These are phyloP conservation scores for Dendrobium officinale DNA, from an alignment of 106 monocot species.

Conservation along the genomic window DNA sequence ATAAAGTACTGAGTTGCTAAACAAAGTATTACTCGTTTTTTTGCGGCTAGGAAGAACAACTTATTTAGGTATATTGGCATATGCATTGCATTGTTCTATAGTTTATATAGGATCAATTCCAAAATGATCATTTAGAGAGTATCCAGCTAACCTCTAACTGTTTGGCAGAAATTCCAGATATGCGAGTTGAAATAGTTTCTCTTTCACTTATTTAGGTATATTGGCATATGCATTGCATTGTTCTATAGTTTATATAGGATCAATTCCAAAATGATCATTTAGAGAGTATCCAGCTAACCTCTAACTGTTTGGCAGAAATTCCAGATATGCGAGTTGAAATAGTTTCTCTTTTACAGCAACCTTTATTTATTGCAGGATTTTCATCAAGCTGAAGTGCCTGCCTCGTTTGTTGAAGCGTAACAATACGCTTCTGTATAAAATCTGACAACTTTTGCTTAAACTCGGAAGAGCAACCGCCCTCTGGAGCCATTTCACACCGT, in stretches of 20 bases:
- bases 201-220: slow-evolving; percentile 6
- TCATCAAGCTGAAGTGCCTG: slow-evolving; percentile 45
- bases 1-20: neutral
- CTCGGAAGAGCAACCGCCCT: slow-evolving; percentile 56
- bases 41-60: neutral
- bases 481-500: slow-evolving; percentile 41
- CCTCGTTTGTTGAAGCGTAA: slow-evolving; percentile 39
- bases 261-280: neutral
- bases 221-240: neutral
- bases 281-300: slow-evolving; percentile 36
- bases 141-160: slow-evolving; percentile 67
- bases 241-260: neutral
- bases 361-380: slow-evolving; percentile 17
- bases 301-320: slow-evolving; percentile 67
- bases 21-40: neutral
- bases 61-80: neutral
- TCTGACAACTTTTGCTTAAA: slow-evolving; percentile 50
- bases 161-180: slow-evolving; percentile 73
- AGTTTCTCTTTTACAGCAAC: slow-evolving; percentile 31
- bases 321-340: slow-evolving; percentile 73
- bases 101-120: neutral
- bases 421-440: slow-evolving; percentile 42
- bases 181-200: slow-evolving; percentile 51
- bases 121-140: neutral
- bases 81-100: neutral